Evolutionary conservation across 208 protist species (phyloP).

Genomic region (Trypanosomatidae sp.): DNA sequence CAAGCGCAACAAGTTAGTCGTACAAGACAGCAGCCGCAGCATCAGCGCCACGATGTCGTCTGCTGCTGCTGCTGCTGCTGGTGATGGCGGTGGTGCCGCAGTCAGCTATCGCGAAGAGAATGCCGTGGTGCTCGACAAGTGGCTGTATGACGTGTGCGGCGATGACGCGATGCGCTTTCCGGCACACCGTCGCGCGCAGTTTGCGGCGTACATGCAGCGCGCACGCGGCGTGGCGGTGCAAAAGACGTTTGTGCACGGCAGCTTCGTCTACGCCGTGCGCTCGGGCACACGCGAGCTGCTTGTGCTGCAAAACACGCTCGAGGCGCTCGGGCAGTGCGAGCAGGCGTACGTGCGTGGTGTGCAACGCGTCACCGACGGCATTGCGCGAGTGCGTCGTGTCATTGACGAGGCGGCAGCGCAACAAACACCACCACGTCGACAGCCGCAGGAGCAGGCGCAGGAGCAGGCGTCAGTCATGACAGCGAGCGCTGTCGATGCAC

Average conservation of each 20-base stretch:
- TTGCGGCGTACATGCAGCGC: slow-evolving; percentile 16
- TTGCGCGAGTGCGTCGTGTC: neutral
- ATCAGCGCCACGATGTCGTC: too few relatives aligned
- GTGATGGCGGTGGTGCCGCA: too few relatives aligned
- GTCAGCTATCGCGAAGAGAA: slow-evolving; percentile 24
- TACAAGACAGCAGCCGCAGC: too few relatives aligned
- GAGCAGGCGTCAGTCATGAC: too few relatives aligned
- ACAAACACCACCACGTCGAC: neutral
- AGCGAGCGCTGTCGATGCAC: too few relatives aligned
- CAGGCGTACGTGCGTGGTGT: too few relatives aligned
- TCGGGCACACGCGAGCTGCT: slow-evolving; percentile 33
- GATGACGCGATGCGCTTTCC: slow-evolving; percentile 34
- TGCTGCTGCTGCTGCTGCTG: too few relatives aligned
- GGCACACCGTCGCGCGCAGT: slow-evolving; percentile 26
- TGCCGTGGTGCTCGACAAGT: slow-evolving; percentile 34
- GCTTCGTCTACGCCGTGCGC: slow-evolving; percentile 29
- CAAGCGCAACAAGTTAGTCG: too few relatives aligned
- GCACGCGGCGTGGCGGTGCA: slow-evolving; percentile 6
- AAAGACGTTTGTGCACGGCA: slow-evolving; percentile 12
- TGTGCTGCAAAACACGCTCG: slow-evolving; percentile 28
- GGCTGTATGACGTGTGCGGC: slow-evolving; percentile 43
- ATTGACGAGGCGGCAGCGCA: slow-evolving; percentile 2
- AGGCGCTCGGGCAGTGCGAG: slow-evolving; percentile 8
- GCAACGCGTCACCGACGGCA: too few relatives aligned
- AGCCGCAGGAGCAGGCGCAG: too few relatives aligned